Evolutionary conservation across 441 rosid genomes (phyloP), one percentile per base, ranked within the genome.

Genomic region (Omphalea diandra): DNA sequence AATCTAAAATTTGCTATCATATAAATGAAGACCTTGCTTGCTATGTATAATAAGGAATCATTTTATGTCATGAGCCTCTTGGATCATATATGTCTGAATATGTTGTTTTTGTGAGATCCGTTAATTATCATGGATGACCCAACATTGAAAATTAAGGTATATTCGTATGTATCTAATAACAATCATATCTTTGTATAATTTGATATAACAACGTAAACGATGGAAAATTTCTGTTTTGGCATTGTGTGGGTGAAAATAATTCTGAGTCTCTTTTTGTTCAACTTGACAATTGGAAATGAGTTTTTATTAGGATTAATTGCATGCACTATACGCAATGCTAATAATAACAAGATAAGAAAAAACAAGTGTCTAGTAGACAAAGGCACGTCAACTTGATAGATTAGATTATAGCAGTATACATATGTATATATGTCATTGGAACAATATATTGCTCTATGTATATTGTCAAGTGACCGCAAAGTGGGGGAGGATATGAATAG

Each of bases 281-380:
- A 43, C 67, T 41, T 41, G 57, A 65, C 56, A 54, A 65, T 47
- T 65, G 17, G 41, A 47, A 22, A 67, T 22, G 35, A 38, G 18
- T 36, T 24, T 36, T 20, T 31, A 61, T 61, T 2, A 38, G n/a
- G 29, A 60, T 22, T 38, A 61, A 17, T 67, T 67, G 31, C 60
- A 35, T 41, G 29, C 20, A 56, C 31, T 31, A 57, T 57, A 43
- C 20, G 12, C 3, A 31, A 56, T 7, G 61, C 43, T 26, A 66
- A 65, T 75, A 17, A 49, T 63, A 70, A 29, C 24, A 33, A 36
- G 0, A 38, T 10, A 63, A 29, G 70, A 49, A 69, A 63, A 64
- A 69, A 32, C 22, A 59, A 59, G 57, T 49, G 58, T 15, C 20
- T 3, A 7, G 27, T 71, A 14, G 64, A 70, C 64, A 70, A 70